These are phyloP conservation scores for Earliella scabrosa DNA, from an alignment of 1,284 basidiomycete species.

Conservation along the genomic window DNA sequence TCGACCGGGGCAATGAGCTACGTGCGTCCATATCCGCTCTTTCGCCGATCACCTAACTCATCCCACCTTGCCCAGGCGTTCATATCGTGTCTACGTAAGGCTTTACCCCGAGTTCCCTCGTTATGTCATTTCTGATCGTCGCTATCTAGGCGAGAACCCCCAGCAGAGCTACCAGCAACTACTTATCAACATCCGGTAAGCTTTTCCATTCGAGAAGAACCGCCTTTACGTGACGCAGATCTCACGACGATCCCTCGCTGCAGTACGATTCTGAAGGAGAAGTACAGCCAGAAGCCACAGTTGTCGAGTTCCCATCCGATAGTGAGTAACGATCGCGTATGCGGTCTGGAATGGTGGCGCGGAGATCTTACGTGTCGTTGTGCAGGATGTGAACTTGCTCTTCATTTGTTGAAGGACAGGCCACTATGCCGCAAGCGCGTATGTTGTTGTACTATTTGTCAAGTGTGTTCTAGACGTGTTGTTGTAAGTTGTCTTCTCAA, in stretches of 20 bases:
- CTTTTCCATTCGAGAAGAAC: neutral
- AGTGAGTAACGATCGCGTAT: conserved; percentile 48
- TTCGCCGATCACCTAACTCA: neutral
- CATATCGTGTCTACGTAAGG: conserved; percentile 60
- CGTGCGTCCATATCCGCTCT: conserved; percentile 42
- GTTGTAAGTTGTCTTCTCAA: neutral
- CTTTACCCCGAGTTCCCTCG: neutral
- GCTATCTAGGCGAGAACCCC: conserved; percentile 48
- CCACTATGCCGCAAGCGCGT: neutral
- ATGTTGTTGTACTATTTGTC: neutral
- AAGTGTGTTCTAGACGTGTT: neutral
- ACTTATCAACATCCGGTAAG: conserved; percentile 67
- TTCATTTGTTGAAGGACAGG: conserved; percentile 50
- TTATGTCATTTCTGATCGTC: conserved; percentile 2
- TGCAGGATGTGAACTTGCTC: conserved; percentile 55
- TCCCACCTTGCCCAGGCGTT: conserved; percentile 61
- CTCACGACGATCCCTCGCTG: conserved; percentile 68
- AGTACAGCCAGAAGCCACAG: conserved; percentile 84
- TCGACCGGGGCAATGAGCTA: conserved; percentile 91
- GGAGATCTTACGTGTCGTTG: neutral
- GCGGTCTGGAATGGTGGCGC: neutral
- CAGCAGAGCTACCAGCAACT: conserved; percentile 85
- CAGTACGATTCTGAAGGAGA: conserved; percentile 61
- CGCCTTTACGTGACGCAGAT: conserved; percentile 1
- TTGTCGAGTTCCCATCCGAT: conserved; percentile 80